phyloP scores from a whole-genome alignment of 768 basidiomycete genomes.

The Leccinum pellstonianum region DNA sequence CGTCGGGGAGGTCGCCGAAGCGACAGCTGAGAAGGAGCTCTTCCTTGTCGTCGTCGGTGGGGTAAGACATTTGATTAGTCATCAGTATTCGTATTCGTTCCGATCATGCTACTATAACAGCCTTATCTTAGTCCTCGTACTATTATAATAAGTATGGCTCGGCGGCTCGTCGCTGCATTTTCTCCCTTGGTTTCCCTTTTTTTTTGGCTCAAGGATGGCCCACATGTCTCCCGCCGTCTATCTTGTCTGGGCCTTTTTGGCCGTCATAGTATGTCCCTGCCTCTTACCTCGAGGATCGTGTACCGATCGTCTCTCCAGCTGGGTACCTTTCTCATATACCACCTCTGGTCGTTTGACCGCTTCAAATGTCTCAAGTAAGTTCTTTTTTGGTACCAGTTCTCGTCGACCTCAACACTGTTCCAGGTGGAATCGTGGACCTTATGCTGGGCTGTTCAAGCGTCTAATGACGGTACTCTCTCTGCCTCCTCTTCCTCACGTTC shows the following conservation, averaged over 20 bases:
- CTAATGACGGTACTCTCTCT: constrained; percentile 70
- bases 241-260: constrained; percentile 63
- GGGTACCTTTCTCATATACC: constrained; percentile 57
- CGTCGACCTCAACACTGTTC: background rate
- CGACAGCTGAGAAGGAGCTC: constrained; percentile 82
- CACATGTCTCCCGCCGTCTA: constrained; percentile 60
- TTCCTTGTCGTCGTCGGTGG: constrained; percentile 55
- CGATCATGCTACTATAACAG: too few relatives aligned
- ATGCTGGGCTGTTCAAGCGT: constrained; percentile 78
- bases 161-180: background rate
- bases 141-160: background rate
- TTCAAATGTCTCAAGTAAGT: constrained; percentile 70
- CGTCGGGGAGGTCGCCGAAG: constrained; percentile 84
- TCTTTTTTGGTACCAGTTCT: too few relatives aligned
- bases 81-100: background rate
- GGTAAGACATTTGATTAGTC: constrained; percentile 7
- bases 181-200: background rate
- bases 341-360: constrained; percentile 77
- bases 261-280: constrained; percentile 4
- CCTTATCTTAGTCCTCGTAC: too few relatives aligned
- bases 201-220: constrained; percentile 43
- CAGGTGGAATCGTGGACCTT: constrained; percentile 68
- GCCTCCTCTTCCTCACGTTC: background rate
- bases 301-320: background rate
- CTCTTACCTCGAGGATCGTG: constrained; percentile 8